These are phyloP conservation scores for Capsicum pubescens DNA, from an alignment of 257 asterid species.

Conservation along the genomic window DNA sequence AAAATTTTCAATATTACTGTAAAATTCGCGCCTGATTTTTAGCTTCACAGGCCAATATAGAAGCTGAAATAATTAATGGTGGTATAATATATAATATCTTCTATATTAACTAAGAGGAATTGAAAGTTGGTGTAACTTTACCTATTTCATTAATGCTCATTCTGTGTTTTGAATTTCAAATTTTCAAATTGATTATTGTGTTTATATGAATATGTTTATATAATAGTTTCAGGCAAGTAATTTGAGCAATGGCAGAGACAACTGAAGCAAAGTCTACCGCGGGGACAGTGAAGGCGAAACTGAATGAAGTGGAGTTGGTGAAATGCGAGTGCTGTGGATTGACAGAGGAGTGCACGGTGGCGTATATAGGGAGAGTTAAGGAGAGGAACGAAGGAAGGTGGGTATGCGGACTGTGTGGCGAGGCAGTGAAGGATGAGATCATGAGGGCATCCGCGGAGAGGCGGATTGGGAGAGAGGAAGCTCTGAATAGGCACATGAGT, in stretches of 20 bases:
- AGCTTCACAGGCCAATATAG: not conserved
- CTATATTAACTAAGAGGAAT: not conserved
- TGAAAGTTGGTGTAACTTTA: not conserved
- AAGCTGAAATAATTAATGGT: not conserved
- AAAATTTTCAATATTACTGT: slow-evolving; percentile 30
- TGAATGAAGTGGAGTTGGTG: slow-evolving; percentile 51
- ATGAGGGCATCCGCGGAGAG: slow-evolving; percentile 45
- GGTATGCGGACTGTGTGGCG: slow-evolving; percentile 88
- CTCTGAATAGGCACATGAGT: slow-evolving; percentile 70
- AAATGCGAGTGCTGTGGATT: slow-evolving; percentile 86
- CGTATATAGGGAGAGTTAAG: slow-evolving; percentile 57
- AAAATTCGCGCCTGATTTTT: slow-evolving; percentile 27
- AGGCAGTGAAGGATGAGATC: slow-evolving; percentile 81
- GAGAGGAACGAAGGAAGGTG: slow-evolving; percentile 71
- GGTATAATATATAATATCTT: not conserved
- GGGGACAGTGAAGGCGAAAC: slow-evolving; percentile 24
- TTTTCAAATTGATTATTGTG: not conserved
- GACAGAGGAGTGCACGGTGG: slow-evolving; percentile 85
- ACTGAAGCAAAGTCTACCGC: no score
- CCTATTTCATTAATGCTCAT: slow-evolving; percentile 23
- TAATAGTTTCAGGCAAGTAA: not conserved
- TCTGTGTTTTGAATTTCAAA: slow-evolving; percentile 14
- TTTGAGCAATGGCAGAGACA: slow-evolving; percentile 12
- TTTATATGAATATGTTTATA: not conserved
- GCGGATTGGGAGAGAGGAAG: slow-evolving; percentile 67